phyloP scores from a whole-genome alignment of 495 filamentous ascomycete genomes.

The Neurospora africana region DNA sequence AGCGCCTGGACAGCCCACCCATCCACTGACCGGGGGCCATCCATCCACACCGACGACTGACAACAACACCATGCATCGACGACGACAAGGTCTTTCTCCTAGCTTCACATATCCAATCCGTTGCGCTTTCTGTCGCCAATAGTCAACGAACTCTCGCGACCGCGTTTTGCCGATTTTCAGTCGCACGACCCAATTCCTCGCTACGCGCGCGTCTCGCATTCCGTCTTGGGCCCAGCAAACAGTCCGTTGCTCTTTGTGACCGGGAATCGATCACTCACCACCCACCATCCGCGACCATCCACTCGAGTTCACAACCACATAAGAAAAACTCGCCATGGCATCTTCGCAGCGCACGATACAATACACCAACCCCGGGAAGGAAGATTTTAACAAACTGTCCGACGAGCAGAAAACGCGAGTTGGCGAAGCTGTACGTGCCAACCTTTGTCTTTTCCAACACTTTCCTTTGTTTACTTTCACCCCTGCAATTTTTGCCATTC shows the following conservation, averaged over 20 bases:
- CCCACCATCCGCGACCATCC: background rate
- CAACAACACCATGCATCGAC: background rate
- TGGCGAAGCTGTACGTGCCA: slow-evolving; percentile 19
- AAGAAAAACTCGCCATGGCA: slow-evolving; percentile 12
- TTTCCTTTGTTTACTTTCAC: background rate
- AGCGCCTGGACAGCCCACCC: background rate
- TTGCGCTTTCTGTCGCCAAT: background rate
- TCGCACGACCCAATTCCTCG: background rate
- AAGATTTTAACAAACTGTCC: slow-evolving; percentile 25
- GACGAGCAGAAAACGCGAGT: slow-evolving; percentile 28
- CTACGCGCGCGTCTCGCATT: background rate
- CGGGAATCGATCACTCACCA: background rate
- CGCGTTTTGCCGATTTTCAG: background rate
- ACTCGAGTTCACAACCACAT: background rate
- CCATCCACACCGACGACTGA: background rate
- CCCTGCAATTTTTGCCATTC: background rate
- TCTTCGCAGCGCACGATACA: slow-evolving; percentile 20
- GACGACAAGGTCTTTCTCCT: background rate
- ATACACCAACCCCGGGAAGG: slow-evolving; percentile 23
- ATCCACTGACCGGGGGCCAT: background rate
- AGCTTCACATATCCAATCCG: background rate
- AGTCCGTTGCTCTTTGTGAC: background rate
- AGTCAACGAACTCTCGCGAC: background rate
- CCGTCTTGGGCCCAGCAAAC: background rate
- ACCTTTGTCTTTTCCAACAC: background rate